Evolutionary conservation across 2,329 filamentous ascomycete genomes (phyloP).

Genomic region (Escovopsis weberi): DNA sequence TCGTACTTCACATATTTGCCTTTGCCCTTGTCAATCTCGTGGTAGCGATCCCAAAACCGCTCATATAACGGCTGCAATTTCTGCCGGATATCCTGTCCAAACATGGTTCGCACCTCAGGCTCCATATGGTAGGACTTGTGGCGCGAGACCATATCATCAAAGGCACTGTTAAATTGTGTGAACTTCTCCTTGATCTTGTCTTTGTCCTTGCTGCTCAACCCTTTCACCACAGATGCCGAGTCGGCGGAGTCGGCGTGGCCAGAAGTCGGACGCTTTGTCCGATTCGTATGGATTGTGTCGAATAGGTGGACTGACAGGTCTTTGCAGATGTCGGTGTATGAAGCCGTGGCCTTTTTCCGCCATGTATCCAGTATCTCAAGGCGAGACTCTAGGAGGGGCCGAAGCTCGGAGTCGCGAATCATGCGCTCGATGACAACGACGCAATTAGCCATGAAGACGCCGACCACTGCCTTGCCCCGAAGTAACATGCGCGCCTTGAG

Average conservation of each 20-base stretch:
- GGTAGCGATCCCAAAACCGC: constrained; percentile 92
- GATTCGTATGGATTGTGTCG: constrained; percentile 84
- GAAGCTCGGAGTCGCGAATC: constrained; percentile 68
- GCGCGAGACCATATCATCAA: constrained; percentile 73
- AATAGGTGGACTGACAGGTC: constrained; percentile 75
- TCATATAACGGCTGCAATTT: constrained; percentile 91
- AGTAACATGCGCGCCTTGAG: constrained; percentile 57
- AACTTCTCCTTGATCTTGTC: constrained; percentile 97
- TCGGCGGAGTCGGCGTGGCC: constrained; percentile 71
- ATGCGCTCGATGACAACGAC: constrained; percentile 72
- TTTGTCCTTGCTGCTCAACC: constrained; percentile 76
- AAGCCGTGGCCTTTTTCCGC: constrained; percentile 71
- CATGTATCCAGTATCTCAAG: constrained; percentile 60
- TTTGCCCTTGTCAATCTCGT: constrained; percentile 94
- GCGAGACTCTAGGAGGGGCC: constrained; percentile 51
- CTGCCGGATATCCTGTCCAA: constrained; percentile 73
- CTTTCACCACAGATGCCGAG: constrained; percentile 71
- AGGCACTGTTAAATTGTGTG: constrained; percentile 73
- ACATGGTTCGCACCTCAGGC: constrained; percentile 65
- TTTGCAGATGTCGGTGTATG: constrained; percentile 79
- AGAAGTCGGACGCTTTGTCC: constrained; percentile 55
- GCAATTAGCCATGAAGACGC: constrained; percentile 84
- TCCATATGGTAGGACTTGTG: constrained; percentile 86
- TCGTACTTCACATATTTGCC: constrained; percentile 98
- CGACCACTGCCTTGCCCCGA: constrained; percentile 64